These are phyloP conservation scores for Evansstolkia leycettana DNA, from an alignment of 495 filamentous ascomycete genomes.

Conservation along the genomic window DNA sequence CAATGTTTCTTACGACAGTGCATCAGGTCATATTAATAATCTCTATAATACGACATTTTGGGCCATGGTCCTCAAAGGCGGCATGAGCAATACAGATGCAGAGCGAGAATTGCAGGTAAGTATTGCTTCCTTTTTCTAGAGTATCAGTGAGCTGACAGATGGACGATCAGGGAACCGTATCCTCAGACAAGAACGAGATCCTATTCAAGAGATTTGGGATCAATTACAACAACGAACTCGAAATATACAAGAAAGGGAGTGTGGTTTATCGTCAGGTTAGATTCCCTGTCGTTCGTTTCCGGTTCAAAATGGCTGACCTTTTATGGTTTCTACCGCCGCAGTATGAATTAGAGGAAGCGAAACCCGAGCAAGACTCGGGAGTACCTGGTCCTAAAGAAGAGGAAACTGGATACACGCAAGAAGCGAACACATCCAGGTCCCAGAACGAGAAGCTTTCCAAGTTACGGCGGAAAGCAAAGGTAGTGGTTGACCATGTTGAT, in stretches of 20 bases:
- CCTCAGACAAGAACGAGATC: constrained; percentile 90
- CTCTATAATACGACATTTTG: constrained; percentile 97
- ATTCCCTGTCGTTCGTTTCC: neutral
- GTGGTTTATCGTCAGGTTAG: constrained; percentile 72
- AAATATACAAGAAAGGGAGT: constrained; percentile 88
- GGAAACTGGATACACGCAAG: constrained; percentile 4
- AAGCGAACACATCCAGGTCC: constrained; percentile 47
- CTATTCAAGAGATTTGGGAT: constrained; percentile 80
- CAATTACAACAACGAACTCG: constrained; percentile 93
- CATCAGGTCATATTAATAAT: constrained; percentile 87
- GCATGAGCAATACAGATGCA: constrained; percentile 60
- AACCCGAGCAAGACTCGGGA: constrained; percentile 4
- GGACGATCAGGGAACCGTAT: constrained; percentile 55
- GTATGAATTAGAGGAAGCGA: constrained; percentile 31
- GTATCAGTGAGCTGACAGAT: neutral
- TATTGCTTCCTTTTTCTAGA: neutral
- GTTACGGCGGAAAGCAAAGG: constrained; percentile 55
- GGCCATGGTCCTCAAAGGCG: constrained; percentile 68
- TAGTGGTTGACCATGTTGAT: constrained; percentile 76
- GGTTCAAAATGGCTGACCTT: neutral
- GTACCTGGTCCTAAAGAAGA: constrained; percentile 7
- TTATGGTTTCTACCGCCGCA: constrained; percentile 8
- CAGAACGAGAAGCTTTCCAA: constrained; percentile 72
- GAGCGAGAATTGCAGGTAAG: constrained; percentile 63
- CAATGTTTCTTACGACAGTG: neutral